phyloP scores from a whole-genome alignment of 352 stramenopile genomes.

The Phytophthora hybrid region DNA sequence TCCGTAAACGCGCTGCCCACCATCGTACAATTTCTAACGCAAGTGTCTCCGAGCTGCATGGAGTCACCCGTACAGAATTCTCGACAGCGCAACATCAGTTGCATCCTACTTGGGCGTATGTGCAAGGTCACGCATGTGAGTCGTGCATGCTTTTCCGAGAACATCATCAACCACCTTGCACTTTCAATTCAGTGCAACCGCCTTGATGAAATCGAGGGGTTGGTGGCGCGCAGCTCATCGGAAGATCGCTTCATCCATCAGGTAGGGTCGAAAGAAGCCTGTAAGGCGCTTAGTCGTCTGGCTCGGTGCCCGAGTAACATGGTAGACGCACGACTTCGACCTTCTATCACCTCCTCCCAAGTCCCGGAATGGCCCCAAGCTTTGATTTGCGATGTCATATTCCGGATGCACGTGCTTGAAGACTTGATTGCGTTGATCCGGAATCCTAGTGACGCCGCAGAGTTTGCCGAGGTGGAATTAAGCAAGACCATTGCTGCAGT shows the following conservation, averaged over 20 bases:
- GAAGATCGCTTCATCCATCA: constrained; percentile 57
- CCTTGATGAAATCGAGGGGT: constrained; percentile 67
- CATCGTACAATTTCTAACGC: constrained; percentile 59
- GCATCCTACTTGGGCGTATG: constrained; percentile 68
- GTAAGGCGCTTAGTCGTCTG: constrained; percentile 66
- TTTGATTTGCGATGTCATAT: constrained; percentile 70
- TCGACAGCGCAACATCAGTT: constrained; percentile 76
- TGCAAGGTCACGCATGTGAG: constrained; percentile 49
- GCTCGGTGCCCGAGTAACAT: constrained; percentile 52
- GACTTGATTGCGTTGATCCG: constrained; percentile 68
- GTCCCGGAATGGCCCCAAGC: constrained; percentile 65
- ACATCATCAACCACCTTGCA: constrained; percentile 70
- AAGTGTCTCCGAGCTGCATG: constrained; percentile 67
- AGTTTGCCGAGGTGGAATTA: constrained; percentile 55
- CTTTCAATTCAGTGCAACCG: constrained; percentile 78
- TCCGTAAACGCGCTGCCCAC: constrained; percentile 49
- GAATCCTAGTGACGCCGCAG: constrained; percentile 53
- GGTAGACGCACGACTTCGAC: constrained; percentile 49
- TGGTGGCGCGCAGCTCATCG: constrained; percentile 32
- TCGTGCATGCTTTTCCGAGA: constrained; percentile 60
- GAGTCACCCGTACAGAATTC: constrained; percentile 53
- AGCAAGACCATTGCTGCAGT: constrained; percentile 56
- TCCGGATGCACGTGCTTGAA: constrained; percentile 73
- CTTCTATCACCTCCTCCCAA: constrained; percentile 55
- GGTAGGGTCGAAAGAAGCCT: constrained; percentile 60